A percentile compares a stretch with the other conserved stretches of the same genome.
These are phyloP conservation scores for Biscogniauxia mediterranea DNA, from an alignment of 2,329 filamentous ascomycete species.

Conservation along the genomic window DNA sequence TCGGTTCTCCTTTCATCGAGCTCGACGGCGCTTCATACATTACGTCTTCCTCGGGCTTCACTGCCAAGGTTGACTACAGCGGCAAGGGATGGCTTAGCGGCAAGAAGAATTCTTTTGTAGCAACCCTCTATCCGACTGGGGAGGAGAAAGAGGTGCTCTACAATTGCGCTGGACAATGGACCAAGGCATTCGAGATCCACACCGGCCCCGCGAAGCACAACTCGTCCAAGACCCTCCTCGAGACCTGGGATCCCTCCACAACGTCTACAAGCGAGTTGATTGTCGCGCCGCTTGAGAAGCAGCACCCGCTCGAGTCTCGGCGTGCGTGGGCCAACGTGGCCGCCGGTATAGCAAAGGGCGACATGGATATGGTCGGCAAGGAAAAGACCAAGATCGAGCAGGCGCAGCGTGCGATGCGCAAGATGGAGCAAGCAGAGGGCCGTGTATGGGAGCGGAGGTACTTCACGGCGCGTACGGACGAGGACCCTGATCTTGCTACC, in stretches of 20 bases:
- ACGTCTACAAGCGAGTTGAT: conserved; percentile 30
- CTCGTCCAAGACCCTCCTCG: conserved; percentile 32
- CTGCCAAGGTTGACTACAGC: conserved; percentile 46
- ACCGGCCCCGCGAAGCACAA: conserved; percentile 30
- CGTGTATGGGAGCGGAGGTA: conserved; percentile 80
- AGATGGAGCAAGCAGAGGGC: conserved; percentile 52
- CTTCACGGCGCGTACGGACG: conserved; percentile 57
- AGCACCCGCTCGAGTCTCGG: conserved; percentile 78
- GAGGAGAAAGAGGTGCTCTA: conserved; percentile 38
- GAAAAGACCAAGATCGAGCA: conserved; percentile 84
- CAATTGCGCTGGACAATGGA: conserved; percentile 42
- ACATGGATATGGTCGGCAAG: conserved; percentile 67
- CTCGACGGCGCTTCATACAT: conserved; percentile 46
- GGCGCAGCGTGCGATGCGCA: conserved; percentile 72
- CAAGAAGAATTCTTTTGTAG: conserved; percentile 47
- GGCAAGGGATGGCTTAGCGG: conserved; percentile 45
- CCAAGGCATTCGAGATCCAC: conserved; percentile 39
- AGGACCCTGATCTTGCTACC: conserved; percentile 44
- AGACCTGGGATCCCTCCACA: conserved; percentile 39
- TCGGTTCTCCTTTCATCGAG: conserved; percentile 48
- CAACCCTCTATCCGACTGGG: conserved; percentile 39
- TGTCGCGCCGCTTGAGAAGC: conserved; percentile 57
- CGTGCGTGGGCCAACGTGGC: conserved; percentile 79
- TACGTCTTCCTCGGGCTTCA: conserved; percentile 43
- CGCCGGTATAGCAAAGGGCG: conserved; percentile 65